Conservation (phyloP, 2,329 filamentous ascomycete species). For the Fulvia fulva region DNA sequence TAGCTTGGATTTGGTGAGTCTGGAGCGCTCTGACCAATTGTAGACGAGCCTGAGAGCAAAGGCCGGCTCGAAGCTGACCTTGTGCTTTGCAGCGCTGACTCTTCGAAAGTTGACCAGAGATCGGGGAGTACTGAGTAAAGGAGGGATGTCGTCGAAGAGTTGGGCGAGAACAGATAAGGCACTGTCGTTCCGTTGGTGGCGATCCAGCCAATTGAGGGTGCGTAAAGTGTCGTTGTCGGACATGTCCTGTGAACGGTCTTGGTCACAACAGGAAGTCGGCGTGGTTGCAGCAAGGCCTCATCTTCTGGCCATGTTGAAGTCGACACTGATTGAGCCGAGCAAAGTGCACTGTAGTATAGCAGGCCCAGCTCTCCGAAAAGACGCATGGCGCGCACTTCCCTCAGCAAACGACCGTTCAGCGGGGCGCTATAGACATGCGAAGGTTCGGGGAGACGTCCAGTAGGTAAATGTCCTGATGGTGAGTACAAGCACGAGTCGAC, state of each 20-base stretch:
- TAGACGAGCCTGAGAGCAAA: not conserved
- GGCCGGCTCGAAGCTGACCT: not conserved
- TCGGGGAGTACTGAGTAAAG: not conserved
- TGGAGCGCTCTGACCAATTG: not conserved
- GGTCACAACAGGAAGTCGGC: not conserved
- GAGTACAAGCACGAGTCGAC: no score
- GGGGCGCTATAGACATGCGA: not conserved
- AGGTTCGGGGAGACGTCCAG: no score
- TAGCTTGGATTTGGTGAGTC: not conserved
- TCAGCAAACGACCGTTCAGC: not conserved
- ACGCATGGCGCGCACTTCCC: not conserved
- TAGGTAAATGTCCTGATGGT: no score
- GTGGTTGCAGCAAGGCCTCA: not conserved
- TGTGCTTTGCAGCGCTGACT: not conserved
- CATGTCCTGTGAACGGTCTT: conserved; percentile 5
- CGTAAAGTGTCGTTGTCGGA: not conserved
- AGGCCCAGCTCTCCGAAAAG: not conserved
- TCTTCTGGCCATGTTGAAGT: not conserved
- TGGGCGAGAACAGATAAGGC: conserved; percentile 3
- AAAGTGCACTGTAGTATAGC: not conserved
- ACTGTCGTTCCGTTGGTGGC: conserved; percentile 4
- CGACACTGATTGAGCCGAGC: not conserved
- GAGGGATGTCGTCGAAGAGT: not conserved
- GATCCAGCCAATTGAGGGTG: conserved; percentile 4
- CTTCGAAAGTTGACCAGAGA: not conserved